Conservation (phyloP, 2,329 filamentous ascomycete species). For the Phialocephala subalpina region DNA sequence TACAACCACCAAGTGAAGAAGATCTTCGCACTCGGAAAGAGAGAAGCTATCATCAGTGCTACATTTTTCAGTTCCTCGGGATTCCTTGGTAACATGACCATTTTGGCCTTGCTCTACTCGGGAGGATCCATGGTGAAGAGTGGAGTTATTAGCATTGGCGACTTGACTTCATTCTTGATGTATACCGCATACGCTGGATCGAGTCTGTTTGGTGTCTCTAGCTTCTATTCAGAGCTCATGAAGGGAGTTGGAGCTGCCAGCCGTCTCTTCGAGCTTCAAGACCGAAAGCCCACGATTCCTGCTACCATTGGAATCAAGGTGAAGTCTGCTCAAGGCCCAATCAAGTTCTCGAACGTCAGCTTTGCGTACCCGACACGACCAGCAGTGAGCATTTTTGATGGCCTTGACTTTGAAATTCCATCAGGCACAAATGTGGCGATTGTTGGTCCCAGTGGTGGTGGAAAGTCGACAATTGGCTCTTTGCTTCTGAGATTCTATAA, state of each 20-base stretch:
- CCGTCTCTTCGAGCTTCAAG: conserved; percentile 93
- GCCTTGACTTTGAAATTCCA: conserved; percentile 88
- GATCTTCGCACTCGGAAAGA: conserved; percentile 89
- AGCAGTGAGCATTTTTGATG: conserved; percentile 89
- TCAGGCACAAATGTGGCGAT: conserved; percentile 95
- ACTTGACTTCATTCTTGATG: conserved; percentile 97
- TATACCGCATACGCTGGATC: conserved; percentile 89
- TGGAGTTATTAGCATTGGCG: conserved; percentile 87
- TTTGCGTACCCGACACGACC: conserved; percentile 96
- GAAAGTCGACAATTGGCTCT: conserved; percentile 96
- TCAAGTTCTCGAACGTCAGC: conserved; percentile 83
- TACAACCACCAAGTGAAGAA: conserved; percentile 93
- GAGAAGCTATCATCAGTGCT: conserved; percentile 86
- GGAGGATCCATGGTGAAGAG: conserved; percentile 90
- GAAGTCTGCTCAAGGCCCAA: conserved; percentile 83
- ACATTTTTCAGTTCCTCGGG: conserved; percentile 89
- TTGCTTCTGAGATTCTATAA: conserved; percentile 91
- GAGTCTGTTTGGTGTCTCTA: conserved; percentile 91
- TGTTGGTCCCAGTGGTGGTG: conserved; percentile 93
- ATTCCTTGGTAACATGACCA: conserved; percentile 95
- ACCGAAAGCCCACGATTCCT: conserved; percentile 86
- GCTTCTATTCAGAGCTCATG: conserved; percentile 98
- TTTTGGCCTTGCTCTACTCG: conserved; percentile 87
- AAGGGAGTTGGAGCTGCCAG: conserved; percentile 98
- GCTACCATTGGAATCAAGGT: conserved; percentile 84